Percentiles rank a stretch among this genome's conserved stretches.
Conservation (phyloP, 1,284 basidiomycete genomes). For the Ustilago tritici region DNA sequence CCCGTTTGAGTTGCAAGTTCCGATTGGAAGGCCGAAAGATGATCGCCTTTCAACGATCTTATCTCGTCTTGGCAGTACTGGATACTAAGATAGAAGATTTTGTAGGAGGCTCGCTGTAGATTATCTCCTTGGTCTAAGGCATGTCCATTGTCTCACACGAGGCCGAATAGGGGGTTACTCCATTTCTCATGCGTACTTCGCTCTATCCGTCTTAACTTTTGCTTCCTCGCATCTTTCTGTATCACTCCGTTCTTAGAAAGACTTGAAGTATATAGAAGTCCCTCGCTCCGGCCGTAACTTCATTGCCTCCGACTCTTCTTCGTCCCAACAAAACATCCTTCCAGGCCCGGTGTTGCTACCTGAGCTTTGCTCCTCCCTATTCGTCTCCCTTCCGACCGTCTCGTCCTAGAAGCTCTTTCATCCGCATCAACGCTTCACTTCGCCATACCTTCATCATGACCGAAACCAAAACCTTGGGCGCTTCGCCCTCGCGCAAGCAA, state of each 20-base stretch:
- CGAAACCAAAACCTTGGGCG: background rate
- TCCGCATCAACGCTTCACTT: background rate
- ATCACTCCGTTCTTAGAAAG: background rate
- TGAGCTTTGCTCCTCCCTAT: background rate
- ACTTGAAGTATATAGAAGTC: constrained; percentile 7
- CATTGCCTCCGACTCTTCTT: background rate
- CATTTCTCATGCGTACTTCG: background rate
- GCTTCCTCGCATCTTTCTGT: background rate
- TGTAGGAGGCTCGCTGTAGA: background rate
- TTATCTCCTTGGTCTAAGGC: background rate
- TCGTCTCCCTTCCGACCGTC: background rate
- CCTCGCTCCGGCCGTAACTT: background rate
- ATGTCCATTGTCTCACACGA: background rate
- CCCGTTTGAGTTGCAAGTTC: constrained; percentile 1
- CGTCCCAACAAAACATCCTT: background rate
- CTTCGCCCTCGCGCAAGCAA: constrained; percentile 11
- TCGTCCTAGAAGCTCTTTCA: background rate
- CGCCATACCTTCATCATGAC: background rate
- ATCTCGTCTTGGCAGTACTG: constrained; percentile 5
- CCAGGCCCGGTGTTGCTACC: background rate
- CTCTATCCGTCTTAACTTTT: background rate
- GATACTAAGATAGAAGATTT: constrained; percentile 6
- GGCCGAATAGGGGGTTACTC: background rate
- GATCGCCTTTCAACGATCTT: constrained; percentile 9
- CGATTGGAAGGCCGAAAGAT: constrained; percentile 7